A percentile compares a stretch with the other conserved stretches of the same genome.
Conservation (phyloP, 257 asterid genomes). For the Lycium ferocissimum region DNA sequence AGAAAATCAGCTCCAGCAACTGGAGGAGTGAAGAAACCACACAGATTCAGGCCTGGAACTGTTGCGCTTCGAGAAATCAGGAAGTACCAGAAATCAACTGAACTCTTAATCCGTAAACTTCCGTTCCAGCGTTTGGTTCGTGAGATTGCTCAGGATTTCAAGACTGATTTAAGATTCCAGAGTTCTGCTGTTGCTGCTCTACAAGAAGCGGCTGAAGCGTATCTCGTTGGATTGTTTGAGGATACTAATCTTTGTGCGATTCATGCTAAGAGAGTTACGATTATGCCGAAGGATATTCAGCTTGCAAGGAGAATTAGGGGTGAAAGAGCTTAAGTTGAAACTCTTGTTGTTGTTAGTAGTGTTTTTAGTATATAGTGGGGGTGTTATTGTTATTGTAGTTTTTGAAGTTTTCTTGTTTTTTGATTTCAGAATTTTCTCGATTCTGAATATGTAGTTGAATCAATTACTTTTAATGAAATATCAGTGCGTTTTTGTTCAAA, state of each 20-base stretch:
- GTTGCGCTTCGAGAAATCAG: conserved; percentile 48
- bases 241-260: conserved; percentile 48
- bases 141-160: conserved; percentile 53
- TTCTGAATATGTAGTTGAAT: not conserved
- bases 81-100: conserved; percentile 49
- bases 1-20: conserved; percentile 51
- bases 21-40: conserved; percentile 54
- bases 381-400: not conserved
- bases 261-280: conserved; percentile 47
- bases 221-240: conserved; percentile 43
- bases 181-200: conserved; percentile 45
- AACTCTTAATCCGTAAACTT: conserved; percentile 38
- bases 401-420: not conserved
- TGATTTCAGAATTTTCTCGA: not conserved
- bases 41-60: conserved; percentile 46
- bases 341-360: not conserved
- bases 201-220: conserved; percentile 48
- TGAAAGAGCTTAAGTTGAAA: conserved; percentile 36
- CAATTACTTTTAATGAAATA: not conserved
- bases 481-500: not conserved
- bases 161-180: conserved; percentile 51
- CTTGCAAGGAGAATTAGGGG: conserved; percentile 46
- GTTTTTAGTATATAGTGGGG: conserved; percentile 17
- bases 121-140: conserved; percentile 49
- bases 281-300: conserved; percentile 47